Base-by-base conservation (phyloP, 345 rosid species). In the Jatropha curcas region DNA sequence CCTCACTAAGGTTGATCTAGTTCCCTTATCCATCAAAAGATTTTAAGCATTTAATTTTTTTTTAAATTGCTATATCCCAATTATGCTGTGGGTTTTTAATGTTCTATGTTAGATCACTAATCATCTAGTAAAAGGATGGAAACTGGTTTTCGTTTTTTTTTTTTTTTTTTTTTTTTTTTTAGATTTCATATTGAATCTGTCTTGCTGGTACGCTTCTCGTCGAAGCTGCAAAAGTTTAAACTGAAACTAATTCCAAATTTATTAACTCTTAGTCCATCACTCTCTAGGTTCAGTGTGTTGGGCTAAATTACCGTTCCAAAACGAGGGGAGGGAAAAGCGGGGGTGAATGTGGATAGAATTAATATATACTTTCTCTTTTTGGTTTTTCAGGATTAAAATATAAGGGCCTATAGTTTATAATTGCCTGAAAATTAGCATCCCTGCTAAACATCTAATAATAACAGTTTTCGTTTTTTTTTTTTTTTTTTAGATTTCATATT, bases 1-100 rank as follows among this genome's bases (percentile, higher is more conserved):
- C 81, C 91, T 93, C 64, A 88, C 93, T 27, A 93, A 96, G 99
- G 96, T 93, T 58, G 14, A 33, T 34, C 60, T 34, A 22, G 41
- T 20, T 70, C 60, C 22, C 59, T 51, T 45, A 51, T 30, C 30
- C 22, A 12, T 48, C 22, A 12, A 24, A 14, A 8, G 65, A 34
- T 34, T 13, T 4, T 52, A n/a, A 48, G 16, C 19, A 17, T 5
- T 33, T 34, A n/a, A 43, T 50, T 11, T 56, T 50, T 11, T 56
- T 41, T 39, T 27, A 58, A 37, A 59, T 28, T 17, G 50, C 1
- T 39, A 43, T 66, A 14, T 24, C 43, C 20, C 55, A 65, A 39
- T 46, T 64, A 37, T 45, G 16, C 74, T 10, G 12, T 43, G 39
- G 35, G n/a, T 53, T 45, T 33, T 10, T 33, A 11, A 43, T 27